phyloP scores from a whole-genome alignment of 75 land plant species.

The Pinus tabuliformis region DNA sequence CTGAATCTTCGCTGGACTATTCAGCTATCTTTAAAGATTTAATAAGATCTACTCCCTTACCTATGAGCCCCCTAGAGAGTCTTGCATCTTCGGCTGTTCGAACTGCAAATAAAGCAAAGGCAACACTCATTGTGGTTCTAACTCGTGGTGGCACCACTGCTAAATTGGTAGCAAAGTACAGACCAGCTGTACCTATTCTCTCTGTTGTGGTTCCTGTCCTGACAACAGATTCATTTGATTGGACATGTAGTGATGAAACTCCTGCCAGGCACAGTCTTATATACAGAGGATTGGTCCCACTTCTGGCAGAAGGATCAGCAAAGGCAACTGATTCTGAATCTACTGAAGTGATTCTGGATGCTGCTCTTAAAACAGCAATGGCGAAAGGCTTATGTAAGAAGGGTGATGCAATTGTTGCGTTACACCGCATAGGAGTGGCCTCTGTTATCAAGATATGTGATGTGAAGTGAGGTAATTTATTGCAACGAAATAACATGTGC shows the following conservation, averaged over 20 bases:
- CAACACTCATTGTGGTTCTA: conserved; percentile 78
- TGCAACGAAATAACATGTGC: too few relatives aligned
- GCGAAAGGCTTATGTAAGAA: conserved; percentile 49
- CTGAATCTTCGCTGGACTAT: conserved; percentile 85
- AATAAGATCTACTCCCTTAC: conserved; percentile 64
- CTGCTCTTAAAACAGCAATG: conserved; percentile 60
- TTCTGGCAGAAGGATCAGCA: conserved; percentile 79
- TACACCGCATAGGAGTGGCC: conserved; percentile 85
- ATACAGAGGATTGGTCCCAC: conserved; percentile 70
- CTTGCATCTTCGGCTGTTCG: conserved; percentile 94
- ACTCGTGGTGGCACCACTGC: conserved; percentile 92
- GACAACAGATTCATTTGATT: conserved; percentile 73
- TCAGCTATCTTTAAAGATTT: conserved; percentile 70
- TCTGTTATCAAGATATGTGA: conserved; percentile 84
- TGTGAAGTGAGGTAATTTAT: conserved; percentile 38
- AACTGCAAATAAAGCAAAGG: conserved; percentile 78
- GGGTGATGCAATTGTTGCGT: conserved; percentile 84
- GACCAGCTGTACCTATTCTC: conserved; percentile 81
- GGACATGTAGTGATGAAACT: conserved; percentile 76
- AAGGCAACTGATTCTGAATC: conserved; percentile 90
- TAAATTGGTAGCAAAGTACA: conserved; percentile 88
- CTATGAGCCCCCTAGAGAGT: conserved; percentile 92
- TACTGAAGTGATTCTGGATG: conserved; percentile 79
- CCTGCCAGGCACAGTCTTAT: conserved; percentile 85
- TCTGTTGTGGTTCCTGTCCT: conserved; percentile 86